Base-by-base conservation (phyloP, 2,329 filamentous ascomycete species). In the Cercospora sesami region DNA sequence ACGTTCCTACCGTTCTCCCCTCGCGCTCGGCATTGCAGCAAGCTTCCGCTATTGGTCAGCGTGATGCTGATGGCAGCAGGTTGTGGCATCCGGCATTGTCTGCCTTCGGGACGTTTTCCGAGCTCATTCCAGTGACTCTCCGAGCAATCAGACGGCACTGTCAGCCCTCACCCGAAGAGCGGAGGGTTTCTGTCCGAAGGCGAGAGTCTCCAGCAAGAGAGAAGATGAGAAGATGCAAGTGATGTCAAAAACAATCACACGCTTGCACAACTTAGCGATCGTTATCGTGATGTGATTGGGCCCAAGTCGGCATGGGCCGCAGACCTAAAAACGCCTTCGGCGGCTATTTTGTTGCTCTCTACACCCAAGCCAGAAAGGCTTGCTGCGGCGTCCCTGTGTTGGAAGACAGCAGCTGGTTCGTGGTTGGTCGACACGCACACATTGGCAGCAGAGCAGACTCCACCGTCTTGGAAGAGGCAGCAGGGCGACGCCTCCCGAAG, bases 401-500 rank as follows among this genome's bases (percentile, higher is more conserved):
- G 65, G 65, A 45, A 60, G 23, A n/a, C 51, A 16, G 59, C 21
- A 30, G 33, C 18, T 21, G 23, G n/a, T 10, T 21, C 62, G 59
- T 63, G 65, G 63, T 16, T 64, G 65, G 65, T 23, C 36, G 30
- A 5, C 30, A n/a, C 16, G 26, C 23, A 31, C 21, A 57, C 33
- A 30, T 33, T 33, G 42, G 48, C 60, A 60, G 39, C 33, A 51
- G 6, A 36, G 23, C 21, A 18, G 21, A 9, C 31, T 64, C 60
- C 65, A 53, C 26, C 26, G 23, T 12, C 16, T 31, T 30, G 39
- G 61, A 16, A 31, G 36, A 42, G 51, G 57, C 53, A 51, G 30
- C 31, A 58, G 42, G 9, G 31, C 42, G 28, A 68, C 66, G 66
- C 66, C 66, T 68, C 51, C 66, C 66, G 61, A 60, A 55, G 51